phyloP scores from a whole-genome alignment of 2,329 filamentous ascomycete genomes.

The Fusarium sp. region DNA sequence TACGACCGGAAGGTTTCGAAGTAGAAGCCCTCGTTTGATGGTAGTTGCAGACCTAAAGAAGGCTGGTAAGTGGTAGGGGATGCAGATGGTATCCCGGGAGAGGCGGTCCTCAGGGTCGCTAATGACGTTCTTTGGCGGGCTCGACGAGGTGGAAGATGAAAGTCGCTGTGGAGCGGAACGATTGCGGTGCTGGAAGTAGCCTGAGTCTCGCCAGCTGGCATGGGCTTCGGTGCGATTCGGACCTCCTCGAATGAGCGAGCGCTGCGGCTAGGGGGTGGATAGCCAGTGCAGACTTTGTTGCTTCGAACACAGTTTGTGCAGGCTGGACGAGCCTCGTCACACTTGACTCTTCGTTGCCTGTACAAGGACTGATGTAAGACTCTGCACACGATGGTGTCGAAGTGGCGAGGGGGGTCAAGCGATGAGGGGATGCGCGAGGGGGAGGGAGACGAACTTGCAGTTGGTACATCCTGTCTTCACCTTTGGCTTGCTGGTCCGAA shows the following conservation, averaged over 20 bases:
- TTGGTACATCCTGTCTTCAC: conserved; percentile 75
- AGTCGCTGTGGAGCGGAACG: conserved; percentile 38
- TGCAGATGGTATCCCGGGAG: conserved; percentile 41
- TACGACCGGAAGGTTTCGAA: conserved; percentile 72
- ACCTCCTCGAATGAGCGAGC: conserved; percentile 61
- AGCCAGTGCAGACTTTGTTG: conserved; percentile 70
- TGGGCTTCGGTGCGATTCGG: conserved; percentile 63
- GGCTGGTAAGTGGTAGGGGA: conserved; percentile 57
- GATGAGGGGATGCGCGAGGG: not conserved
- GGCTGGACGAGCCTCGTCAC: conserved; percentile 71
- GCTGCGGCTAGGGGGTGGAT: conserved; percentile 67
- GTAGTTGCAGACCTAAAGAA: conserved; percentile 59
- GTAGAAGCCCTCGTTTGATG: conserved; percentile 66
- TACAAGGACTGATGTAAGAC: conserved; percentile 33
- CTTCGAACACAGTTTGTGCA: conserved; percentile 72
- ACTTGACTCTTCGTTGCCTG: conserved; percentile 73
- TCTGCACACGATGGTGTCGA: conserved; percentile 24
- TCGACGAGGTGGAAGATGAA: conserved; percentile 51
- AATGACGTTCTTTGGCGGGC: conserved; percentile 34
- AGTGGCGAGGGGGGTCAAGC: conserved; percentile 7
- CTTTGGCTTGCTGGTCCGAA: conserved; percentile 68
- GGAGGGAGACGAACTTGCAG: conserved; percentile 70
- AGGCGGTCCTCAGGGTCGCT: conserved; percentile 32
- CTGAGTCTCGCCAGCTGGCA: conserved; percentile 41
- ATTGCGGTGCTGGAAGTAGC: conserved; percentile 19